Evolutionary conservation across 352 stramenopile species (phyloP).

Genomic region (Pythium volutum): DNA sequence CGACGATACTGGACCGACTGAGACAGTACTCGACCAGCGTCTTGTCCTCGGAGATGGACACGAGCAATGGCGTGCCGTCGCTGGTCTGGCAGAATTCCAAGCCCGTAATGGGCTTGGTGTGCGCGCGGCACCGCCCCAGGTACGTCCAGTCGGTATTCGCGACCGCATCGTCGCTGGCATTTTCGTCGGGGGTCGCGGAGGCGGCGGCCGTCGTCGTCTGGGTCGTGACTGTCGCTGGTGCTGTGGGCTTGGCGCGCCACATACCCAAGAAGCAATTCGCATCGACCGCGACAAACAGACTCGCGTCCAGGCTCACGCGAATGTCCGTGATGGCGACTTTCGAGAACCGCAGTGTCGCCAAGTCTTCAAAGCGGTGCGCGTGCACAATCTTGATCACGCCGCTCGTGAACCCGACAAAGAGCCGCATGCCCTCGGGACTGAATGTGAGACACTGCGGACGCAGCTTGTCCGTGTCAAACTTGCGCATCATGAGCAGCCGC

Average conservation of each 20-base stretch:
- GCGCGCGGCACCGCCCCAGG: conserved; percentile 70
- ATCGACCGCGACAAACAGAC: conserved; percentile 80
- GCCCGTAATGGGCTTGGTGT: conserved; percentile 83
- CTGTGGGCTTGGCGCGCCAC: conserved; percentile 55
- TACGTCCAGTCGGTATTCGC: conserved; percentile 71
- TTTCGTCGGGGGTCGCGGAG: not conserved
- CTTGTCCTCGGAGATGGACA: conserved; percentile 86
- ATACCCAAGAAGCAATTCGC: conserved; percentile 69
- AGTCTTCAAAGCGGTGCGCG: conserved; percentile 69
- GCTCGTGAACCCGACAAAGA: conserved; percentile 87
- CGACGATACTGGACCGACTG: conserved; percentile 70
- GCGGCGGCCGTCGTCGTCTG: not conserved
- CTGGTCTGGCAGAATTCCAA: conserved; percentile 82
- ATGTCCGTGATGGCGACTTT: conserved; percentile 80
- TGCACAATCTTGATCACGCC: conserved; percentile 86
- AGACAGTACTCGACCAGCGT: conserved; percentile 90
- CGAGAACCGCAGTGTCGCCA: conserved; percentile 58
- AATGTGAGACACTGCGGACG: conserved; percentile 83
- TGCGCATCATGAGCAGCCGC: conserved; percentile 78
- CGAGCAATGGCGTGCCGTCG: conserved; percentile 73
- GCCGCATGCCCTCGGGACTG: conserved; percentile 61
- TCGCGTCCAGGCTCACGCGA: conserved; percentile 64
- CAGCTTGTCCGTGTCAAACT: conserved; percentile 62
- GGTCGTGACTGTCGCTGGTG: conserved; percentile 22
- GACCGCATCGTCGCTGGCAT: not conserved